Conservation (phyloP, 169 alveolate genomes). For the Cardiosporidium cionae region DNA sequence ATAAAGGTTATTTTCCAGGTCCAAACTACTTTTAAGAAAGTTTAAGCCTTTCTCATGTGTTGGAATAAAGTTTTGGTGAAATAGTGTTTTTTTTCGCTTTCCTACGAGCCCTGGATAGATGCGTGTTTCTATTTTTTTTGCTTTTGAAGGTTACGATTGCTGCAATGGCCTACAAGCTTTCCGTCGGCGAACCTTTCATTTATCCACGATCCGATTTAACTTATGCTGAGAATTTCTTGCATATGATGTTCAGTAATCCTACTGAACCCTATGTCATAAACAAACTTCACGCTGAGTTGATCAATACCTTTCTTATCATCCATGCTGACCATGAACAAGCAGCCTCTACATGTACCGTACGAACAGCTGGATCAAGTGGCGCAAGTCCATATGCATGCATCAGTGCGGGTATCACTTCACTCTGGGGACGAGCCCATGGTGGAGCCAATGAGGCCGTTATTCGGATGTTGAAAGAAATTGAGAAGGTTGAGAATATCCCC, state of each 20-base stretch:
- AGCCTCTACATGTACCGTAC: conserved; percentile 76
- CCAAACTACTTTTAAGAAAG: no score
- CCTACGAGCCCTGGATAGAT: no score
- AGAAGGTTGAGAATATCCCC: conserved; percentile 43
- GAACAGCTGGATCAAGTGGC: conserved; percentile 56
- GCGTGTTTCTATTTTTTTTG: no score
- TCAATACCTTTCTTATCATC: conserved; percentile 58
- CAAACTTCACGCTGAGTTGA: conserved; percentile 54
- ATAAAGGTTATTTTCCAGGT: conserved; percentile 5
- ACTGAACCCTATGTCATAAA: conserved; percentile 53
- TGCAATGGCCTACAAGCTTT: conserved; percentile 65
- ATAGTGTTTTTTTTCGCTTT: no score
- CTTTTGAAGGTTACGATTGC: conserved; percentile 57
- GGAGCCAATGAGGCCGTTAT: conserved; percentile 83
- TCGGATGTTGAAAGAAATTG: conserved; percentile 64
- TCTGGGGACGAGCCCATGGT: conserved; percentile 83
- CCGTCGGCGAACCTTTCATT: conserved; percentile 67
- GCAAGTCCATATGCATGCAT: conserved; percentile 72
- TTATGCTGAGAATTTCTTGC: conserved; percentile 60
- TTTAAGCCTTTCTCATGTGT: no score
- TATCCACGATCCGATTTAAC: conserved; percentile 49
- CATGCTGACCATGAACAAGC: conserved; percentile 83
- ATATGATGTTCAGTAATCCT: conserved; percentile 75
- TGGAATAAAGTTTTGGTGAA: no score
- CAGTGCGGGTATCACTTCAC: conserved; percentile 71